Evolutionary conservation across 768 basidiomycete species (phyloP).

Genomic region (Trametes maxima): DNA sequence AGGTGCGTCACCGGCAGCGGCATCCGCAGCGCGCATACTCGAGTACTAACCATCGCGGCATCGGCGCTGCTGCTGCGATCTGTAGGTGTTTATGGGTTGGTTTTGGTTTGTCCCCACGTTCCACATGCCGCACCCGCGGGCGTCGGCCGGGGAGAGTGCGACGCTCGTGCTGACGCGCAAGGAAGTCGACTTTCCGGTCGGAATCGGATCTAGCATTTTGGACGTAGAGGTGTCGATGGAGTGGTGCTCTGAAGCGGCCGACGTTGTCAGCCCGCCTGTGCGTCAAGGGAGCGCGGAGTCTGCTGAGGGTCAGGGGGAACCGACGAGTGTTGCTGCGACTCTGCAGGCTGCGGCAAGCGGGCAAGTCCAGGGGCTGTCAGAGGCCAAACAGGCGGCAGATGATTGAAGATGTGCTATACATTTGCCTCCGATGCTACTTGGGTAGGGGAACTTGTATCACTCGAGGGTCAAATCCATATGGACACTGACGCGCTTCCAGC

Average conservation of each 20-base stretch:
- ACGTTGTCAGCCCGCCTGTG: slow-evolving; percentile 31
- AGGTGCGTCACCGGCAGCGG: slow-evolving; percentile 41
- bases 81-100: slow-evolving; percentile 79
- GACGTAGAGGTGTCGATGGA: slow-evolving; percentile 68
- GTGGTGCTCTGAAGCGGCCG: slow-evolving; percentile 26
- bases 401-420: slow-evolving; percentile 12
- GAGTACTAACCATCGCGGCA: slow-evolving; percentile 2
- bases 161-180: slow-evolving; percentile 53
- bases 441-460: no score
- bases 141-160: slow-evolving; percentile 30
- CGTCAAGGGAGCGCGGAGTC: slow-evolving; percentile 28
- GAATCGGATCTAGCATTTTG: slow-evolving; percentile 66
- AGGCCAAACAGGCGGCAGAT: slow-evolving; percentile 39
- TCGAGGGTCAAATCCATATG: no score
- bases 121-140: slow-evolving; percentile 61
- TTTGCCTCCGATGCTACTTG: neutral
- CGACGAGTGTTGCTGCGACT: slow-evolving; percentile 35
- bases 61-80: slow-evolving; percentile 10
- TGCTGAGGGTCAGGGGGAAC: slow-evolving; percentile 32
- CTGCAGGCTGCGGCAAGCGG: slow-evolving; percentile 34
- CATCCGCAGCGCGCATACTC: neutral
- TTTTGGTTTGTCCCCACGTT: slow-evolving; percentile 85
- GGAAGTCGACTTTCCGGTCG: slow-evolving; percentile 79
- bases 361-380: slow-evolving; percentile 31
- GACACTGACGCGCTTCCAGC: no score